Evolutionary conservation across 257 asterid genomes (phyloP), one percentile per base, ranked within the genome.

Genomic region (Cinchona pubescens): DNA sequence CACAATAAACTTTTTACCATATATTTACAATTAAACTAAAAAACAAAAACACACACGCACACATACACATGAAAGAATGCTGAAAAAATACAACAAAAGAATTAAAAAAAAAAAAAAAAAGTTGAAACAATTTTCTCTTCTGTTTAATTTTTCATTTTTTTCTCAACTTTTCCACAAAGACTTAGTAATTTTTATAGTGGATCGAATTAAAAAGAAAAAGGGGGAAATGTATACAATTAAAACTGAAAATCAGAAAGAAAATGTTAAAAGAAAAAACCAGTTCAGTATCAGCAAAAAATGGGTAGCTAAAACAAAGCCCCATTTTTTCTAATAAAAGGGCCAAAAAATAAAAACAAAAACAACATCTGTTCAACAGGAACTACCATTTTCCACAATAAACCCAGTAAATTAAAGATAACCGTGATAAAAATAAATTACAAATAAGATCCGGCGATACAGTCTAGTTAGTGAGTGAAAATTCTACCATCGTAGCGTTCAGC

Each of bases 401-500:
- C 43, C 40, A 75, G 55, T 48, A 64, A 75, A 12, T 11, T 32
- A 38, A 23, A 34, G 11, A 40, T 12, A 13, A 3, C 58, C 58
- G 38, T 3, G 8, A 48, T 58, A 77, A 34, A 78, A 62, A 4
- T 21, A n/a, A 27, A 78, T 16, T 55, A 18, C 27, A 34, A 55
- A 11, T 23, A 69, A 60, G 71, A 76, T 76, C 71, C 40, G n/a
- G 1, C 21, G 42, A 72, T 16, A 38, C 64, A 63, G 40, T 40
- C 43, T n/a, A 78, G 68, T 78, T 38, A 71, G 42, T 29, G 51
- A 29, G 7, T 15, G 76, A 73, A 72, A 79, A 64, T 59, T 59
- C 74, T 79, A 83, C 87, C 87, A 62, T 83, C 85, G 40, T 83
- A 83, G 15, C 87, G 83, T 42, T 80, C 85, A 45, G 85, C 85